phyloP scores from a whole-genome alignment of 768 basidiomycete species.

The Lenzites betulinus region DNA sequence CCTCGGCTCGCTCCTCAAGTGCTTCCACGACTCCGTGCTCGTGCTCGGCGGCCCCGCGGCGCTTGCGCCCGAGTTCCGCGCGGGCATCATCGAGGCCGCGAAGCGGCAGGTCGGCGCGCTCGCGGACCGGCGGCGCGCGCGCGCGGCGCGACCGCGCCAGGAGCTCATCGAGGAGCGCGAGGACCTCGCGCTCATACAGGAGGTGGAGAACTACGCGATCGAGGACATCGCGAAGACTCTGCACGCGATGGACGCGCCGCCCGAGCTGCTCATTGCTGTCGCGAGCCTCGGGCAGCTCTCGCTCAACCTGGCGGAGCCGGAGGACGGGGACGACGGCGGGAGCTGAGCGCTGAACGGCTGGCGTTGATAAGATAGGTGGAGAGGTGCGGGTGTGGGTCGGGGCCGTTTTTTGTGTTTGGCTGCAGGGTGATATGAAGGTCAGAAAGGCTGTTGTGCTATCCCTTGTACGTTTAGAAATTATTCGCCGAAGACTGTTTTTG shows the following conservation, averaged over 20 bases:
- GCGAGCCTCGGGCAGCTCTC: slow-evolving; percentile 74
- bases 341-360: neutral
- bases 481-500: too few species aligned
- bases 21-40: slow-evolving; percentile 60
- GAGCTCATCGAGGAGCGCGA: slow-evolving; percentile 57
- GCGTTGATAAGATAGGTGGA: too few species aligned
- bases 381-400: too few species aligned
- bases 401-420: too few species aligned
- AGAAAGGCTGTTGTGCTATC: too few species aligned
- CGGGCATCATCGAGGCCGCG: slow-evolving; percentile 64
- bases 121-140: slow-evolving; percentile 65
- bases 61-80: slow-evolving; percentile 55
- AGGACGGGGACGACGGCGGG: slow-evolving; percentile 32
- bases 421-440: too few species aligned
- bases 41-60: slow-evolving; percentile 57
- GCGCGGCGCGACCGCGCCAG: slow-evolving; percentile 41
- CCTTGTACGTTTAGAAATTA: too few species aligned
- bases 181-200: slow-evolving; percentile 71
- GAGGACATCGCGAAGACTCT: slow-evolving; percentile 79
- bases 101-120: slow-evolving; percentile 69
- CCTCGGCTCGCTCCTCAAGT: slow-evolving; percentile 74
- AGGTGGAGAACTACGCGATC: slow-evolving; percentile 81
- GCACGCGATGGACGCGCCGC: slow-evolving; percentile 52
- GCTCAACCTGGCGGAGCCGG: slow-evolving; percentile 39
- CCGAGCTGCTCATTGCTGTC: slow-evolving; percentile 69